Evolutionary conservation across 208 protist species (phyloP).

Genomic region (Leishmania lainsoni): DNA sequence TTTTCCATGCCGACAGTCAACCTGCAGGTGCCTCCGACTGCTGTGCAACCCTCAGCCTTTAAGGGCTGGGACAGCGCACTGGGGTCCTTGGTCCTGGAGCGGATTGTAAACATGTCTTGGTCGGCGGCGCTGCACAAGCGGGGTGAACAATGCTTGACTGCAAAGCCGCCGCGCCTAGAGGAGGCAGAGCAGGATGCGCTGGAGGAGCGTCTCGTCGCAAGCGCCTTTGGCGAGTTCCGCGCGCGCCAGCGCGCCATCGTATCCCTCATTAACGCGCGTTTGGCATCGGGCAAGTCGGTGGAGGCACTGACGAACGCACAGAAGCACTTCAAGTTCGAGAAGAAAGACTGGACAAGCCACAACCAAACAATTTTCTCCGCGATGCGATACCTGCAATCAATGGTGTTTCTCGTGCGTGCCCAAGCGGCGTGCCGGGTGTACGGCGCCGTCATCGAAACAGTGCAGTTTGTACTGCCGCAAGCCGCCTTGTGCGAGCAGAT

Average conservation of each 20-base stretch:
- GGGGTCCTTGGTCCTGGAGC: constrained; percentile 38
- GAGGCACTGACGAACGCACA: constrained; percentile 59
- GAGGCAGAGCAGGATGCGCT: constrained; percentile 44
- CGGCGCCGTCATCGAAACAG: constrained; percentile 69
- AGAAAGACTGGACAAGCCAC: constrained; percentile 62
- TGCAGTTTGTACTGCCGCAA: constrained; percentile 79
- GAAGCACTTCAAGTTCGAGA: constrained; percentile 76
- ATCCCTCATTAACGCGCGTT: constrained; percentile 57
- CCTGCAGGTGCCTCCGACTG: background rate
- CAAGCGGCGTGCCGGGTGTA: constrained; percentile 67
- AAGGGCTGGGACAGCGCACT: constrained; percentile 17
- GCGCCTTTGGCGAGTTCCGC: constrained; percentile 50
- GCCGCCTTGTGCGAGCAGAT: constrained; percentile 78
- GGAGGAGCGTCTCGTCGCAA: constrained; percentile 60
- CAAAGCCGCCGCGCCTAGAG: constrained; percentile 49
- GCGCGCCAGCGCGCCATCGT: constrained; percentile 66
- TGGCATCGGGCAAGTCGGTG: constrained; percentile 62
- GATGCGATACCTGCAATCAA: constrained; percentile 78
- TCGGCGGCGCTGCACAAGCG: constrained; percentile 73
- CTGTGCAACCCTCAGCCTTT: background rate
- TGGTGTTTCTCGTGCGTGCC: constrained; percentile 72
- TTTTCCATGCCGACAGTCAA: constrained; percentile 10
- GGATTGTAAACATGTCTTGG: constrained; percentile 74
- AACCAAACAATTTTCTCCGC: constrained; percentile 61
- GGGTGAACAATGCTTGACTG: constrained; percentile 67